Base-by-base conservation (phyloP, 306 rosid genomes). In the Acacia crassicarpa region DNA sequence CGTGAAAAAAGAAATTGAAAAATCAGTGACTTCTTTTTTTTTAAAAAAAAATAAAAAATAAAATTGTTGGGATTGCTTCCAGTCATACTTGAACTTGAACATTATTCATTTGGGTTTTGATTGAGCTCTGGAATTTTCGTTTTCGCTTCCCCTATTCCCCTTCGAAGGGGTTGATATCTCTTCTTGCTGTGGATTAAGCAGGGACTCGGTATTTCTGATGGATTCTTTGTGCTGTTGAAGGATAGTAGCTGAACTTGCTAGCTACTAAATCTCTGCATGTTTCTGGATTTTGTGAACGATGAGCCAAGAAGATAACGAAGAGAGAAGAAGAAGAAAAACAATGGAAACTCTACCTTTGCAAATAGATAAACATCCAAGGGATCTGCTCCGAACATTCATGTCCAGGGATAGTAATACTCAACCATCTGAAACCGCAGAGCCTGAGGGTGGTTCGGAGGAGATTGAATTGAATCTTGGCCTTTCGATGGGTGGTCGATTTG, bases 401-500 rank as follows among this genome's bases (percentile, higher is more conserved):
- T 80, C 89, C 45, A 53, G 83, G 46, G 78, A 83, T 65, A 61
- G 48, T 58, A 33, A 54, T 54, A 35, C 85, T 10, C 53, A 75
- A n/a, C 83, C 80, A 68, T 61, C 83, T 2, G 79, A 68, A 27
- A 19, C 54, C 45, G 74, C 67, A 46, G 84, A 40, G 45, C 27
- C 76, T 43, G 71, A 35, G 4, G 87, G 83, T 33, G 91, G 72
- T 53, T 67, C 87, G 8, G 96, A 87, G 38, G 98, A 82, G 72
- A 17, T 96, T 69, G 99, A 96, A 86, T 67, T 93, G 33, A 92
- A 88, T 88, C 97, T 96, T 9, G 99, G 99, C 8, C 87, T 96
- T 22, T 96, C 99, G 4, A 67, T 96, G 22, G 99, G 99, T 4
- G 99, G 99, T 14, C 81, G 90, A 80, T 96, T 96, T 76, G 99